Evolutionary conservation across 2,329 filamentous ascomycete genomes (phyloP).

Genomic region (Fusarium continuum): DNA sequence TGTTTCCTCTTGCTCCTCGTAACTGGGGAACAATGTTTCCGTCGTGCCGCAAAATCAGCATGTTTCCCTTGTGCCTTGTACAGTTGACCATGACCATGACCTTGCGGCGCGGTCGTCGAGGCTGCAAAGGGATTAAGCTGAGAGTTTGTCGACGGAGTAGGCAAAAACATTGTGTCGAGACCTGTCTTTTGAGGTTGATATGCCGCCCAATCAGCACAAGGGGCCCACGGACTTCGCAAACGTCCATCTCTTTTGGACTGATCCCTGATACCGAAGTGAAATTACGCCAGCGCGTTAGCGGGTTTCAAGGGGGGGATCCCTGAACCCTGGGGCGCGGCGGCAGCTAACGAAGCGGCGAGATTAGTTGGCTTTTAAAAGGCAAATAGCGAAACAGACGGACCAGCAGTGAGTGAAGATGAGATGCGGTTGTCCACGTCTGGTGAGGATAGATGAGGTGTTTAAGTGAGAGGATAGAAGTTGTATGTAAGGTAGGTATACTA

Average conservation of each 20-base stretch:
- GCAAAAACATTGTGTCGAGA: conserved; percentile 26
- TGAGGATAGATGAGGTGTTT: neutral
- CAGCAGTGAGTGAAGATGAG: conserved; percentile 1
- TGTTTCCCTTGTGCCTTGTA: conserved; percentile 12
- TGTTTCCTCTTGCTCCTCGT: conserved; percentile 23
- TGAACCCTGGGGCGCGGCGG: conserved; percentile 36
- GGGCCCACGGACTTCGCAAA: conserved; percentile 15
- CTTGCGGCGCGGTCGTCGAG: neutral
- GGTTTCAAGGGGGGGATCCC: conserved; percentile 63
- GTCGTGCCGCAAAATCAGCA: conserved; percentile 21
- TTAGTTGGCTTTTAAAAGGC: conserved; percentile 24
- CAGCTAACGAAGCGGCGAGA: conserved; percentile 39
- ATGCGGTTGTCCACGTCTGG: neutral
- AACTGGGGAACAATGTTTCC: conserved; percentile 34
- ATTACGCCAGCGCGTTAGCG: conserved; percentile 59
- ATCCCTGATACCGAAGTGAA: conserved; percentile 60
- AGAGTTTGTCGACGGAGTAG: conserved; percentile 13
- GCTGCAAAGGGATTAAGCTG: conserved; percentile 8
- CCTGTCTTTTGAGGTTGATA: conserved; percentile 11
- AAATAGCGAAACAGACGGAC: conserved; percentile 24
- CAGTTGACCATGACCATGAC: conserved; percentile 8
- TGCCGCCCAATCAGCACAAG: conserved; percentile 26
- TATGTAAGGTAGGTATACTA: too few species aligned
- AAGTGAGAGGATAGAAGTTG: neutral
- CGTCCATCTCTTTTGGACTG: conserved; percentile 30